phyloP scores from a whole-genome alignment of 2,329 filamentous ascomycete species.

The Trichoderma lentiforme region DNA sequence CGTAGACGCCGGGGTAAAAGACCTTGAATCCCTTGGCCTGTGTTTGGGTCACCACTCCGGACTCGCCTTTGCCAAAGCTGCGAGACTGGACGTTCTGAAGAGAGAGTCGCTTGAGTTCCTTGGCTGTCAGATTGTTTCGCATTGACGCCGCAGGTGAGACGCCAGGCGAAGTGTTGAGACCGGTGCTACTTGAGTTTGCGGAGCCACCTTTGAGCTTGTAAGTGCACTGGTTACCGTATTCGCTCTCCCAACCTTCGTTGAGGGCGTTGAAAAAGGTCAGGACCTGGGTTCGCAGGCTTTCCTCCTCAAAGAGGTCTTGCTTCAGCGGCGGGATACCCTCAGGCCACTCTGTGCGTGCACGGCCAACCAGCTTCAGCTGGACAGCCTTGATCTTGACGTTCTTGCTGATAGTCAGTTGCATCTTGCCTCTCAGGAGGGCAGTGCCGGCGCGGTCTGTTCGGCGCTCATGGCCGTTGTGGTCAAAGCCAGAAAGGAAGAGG shows the following conservation, averaged over 20 bases:
- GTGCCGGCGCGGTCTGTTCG: conserved; percentile 63
- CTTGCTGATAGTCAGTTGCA: conserved; percentile 81
- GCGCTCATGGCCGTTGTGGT: conserved; percentile 59
- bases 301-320: conserved; percentile 76
- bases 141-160: conserved; percentile 23
- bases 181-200: conserved; percentile 36
- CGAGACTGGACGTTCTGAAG: conserved; percentile 77
- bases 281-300: conserved; percentile 81
- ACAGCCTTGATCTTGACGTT: conserved; percentile 91
- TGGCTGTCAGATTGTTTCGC: conserved; percentile 35
- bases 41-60: conserved; percentile 56
- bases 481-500: conserved; percentile 75
- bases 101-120: conserved; percentile 65
- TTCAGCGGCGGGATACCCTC: conserved; percentile 91
- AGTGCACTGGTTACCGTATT: conserved; percentile 62
- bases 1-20: conserved; percentile 70
- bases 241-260: conserved; percentile 57
- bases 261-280: conserved; percentile 88
- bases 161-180: conserved; percentile 26
- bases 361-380: conserved; percentile 79
- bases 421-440: conserved; percentile 78
- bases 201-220: conserved; percentile 45
- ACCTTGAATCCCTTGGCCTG: conserved; percentile 75
- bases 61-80: conserved; percentile 80
- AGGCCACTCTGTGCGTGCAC: conserved; percentile 90